Conservation (phyloP, 441 rosid genomes). For the Erodium moschatum region DNA sequence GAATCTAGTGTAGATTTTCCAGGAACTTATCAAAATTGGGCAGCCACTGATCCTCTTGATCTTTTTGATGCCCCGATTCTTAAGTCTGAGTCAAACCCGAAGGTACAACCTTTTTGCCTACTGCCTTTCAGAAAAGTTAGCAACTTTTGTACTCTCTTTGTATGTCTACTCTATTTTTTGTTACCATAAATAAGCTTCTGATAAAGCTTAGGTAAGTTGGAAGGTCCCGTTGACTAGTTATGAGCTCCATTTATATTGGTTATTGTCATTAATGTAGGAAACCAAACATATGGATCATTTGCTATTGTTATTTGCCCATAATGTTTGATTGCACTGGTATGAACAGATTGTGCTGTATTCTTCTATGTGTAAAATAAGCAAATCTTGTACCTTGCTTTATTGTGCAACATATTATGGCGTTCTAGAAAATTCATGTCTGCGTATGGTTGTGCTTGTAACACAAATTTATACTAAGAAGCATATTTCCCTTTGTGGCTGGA, state of each 20-base stretch:
- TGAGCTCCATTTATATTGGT: background rate
- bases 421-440: background rate
- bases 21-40: conserved; percentile 68
- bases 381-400: background rate
- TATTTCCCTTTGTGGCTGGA: background rate
- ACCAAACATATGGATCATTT: background rate
- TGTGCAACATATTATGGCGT: background rate
- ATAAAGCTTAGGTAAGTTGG: background rate
- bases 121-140: background rate
- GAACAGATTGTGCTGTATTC: background rate
- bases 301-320: background rate
- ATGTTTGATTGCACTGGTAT: background rate
- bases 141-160: conserved; percentile 6
- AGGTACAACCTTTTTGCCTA: conserved; percentile 33
- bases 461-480: background rate
- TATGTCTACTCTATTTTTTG: background rate
- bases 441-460: background rate
- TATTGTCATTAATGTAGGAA: background rate
- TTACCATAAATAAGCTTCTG: background rate
- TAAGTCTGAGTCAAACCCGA: conserved; percentile 76
- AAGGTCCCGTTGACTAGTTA: background rate
- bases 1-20: conserved; percentile 87
- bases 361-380: background rate
- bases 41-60: conserved; percentile 53
- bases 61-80: conserved; percentile 65